A percentile compares a stretch with the other conserved stretches of the same genome.
These are phyloP conservation scores for Ogataea paraovalis DNA, from an alignment of 805 yeast genomes.

Conservation along the genomic window DNA sequence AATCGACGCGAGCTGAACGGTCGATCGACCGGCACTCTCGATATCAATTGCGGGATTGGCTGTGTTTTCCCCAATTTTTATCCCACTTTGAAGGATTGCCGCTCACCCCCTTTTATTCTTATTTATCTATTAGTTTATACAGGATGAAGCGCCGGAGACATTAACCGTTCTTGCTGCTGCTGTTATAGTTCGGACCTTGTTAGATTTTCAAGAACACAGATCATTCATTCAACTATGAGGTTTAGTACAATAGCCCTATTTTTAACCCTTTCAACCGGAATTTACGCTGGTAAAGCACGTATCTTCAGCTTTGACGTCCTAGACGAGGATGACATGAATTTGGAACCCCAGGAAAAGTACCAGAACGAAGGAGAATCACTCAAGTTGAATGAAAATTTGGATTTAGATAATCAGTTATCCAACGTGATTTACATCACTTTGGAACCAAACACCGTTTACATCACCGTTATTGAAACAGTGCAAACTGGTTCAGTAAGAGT, in stretches of 20 bases:
- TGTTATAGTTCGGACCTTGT: no score
- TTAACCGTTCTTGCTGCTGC: no score
- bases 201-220: no score
- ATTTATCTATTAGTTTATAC: no score
- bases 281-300: not conserved
- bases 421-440: constrained; percentile 26
- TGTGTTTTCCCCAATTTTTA: no score
- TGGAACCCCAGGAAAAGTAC: not conserved
- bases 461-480: constrained; percentile 25
- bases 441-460: constrained; percentile 21
- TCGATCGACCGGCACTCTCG: no score
- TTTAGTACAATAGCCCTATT: not conserved
- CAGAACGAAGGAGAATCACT: no score
- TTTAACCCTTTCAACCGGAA: not conserved
- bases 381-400: no score
- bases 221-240: not conserved
- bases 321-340: constrained; percentile 9
- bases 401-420: constrained; percentile 16
- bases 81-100: not conserved
- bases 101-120: not conserved
- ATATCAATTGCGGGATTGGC: no score
- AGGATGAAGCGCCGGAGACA: not conserved
- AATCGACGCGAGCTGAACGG: not conserved
- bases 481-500: constrained; percentile 10
- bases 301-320: constrained; percentile 10